Percentiles rank a stretch among this genome's conserved stretches.
These are phyloP conservation scores for Sanghuangporus weigelae DNA, from an alignment of 1,284 basidiomycete genomes.

Conservation along the genomic window DNA sequence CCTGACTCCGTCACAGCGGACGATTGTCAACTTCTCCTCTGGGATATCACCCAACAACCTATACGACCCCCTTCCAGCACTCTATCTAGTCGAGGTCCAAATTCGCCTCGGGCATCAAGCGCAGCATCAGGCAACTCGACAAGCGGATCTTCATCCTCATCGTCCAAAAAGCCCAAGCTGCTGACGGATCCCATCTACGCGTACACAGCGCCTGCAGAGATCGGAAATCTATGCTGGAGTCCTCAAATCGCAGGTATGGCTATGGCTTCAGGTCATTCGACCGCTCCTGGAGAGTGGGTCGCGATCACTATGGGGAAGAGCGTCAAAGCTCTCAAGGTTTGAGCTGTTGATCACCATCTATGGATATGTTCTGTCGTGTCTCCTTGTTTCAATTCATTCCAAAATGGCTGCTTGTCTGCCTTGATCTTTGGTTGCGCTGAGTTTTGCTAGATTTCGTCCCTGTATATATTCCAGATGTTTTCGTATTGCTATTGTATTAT, in stretches of 20 bases:
- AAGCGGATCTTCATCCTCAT: constrained; percentile 26
- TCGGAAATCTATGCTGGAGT: constrained; percentile 87
- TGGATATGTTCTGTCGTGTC: neutral
- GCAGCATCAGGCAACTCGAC: neutral
- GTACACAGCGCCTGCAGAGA: constrained; percentile 74
- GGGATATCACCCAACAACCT: constrained; percentile 70
- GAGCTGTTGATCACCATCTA: neutral
- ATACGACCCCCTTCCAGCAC: constrained; percentile 32
- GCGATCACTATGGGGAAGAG: constrained; percentile 81
- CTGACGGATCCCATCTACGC: constrained; percentile 76
- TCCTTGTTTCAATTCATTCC: neutral
- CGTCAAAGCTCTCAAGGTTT: constrained; percentile 80
- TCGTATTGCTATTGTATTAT: neutral
- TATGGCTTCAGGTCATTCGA: constrained; percentile 67
- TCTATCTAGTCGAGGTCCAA: constrained; percentile 59
- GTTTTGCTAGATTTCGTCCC: neutral
- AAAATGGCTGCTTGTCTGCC: neutral
- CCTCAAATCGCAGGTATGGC: constrained; percentile 69
- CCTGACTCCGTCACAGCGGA: constrained; percentile 52
- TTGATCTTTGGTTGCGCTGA: neutral
- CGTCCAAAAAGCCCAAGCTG: constrained; percentile 62
- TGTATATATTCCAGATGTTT: neutral
- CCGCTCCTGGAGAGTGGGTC: constrained; percentile 83
- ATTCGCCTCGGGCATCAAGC: constrained; percentile 45
- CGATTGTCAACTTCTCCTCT: constrained; percentile 86